Base-by-base conservation (phyloP, 225 moss, liverwort and hornwort genomes). In the Sphagnum tenellum region DNA sequence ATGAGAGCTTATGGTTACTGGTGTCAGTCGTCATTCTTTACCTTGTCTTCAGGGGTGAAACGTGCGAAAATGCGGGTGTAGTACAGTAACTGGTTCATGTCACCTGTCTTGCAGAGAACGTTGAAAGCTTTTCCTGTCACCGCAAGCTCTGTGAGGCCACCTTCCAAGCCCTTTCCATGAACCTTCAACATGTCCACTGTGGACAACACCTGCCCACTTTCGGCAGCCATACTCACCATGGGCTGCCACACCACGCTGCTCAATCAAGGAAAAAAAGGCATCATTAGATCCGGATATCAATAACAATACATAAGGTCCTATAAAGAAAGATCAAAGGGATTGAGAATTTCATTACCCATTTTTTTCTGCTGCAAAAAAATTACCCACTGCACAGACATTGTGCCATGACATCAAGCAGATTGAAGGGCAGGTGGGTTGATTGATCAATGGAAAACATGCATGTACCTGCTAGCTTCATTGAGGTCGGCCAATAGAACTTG, bases 81-180 rank as follows among this genome's bases (percentile, higher is more conserved):
- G 5, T 77, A 65, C 3, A 88, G 72, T 70, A 88, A 69, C 56
- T 71, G 62, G 47, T 70, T 67, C 81, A 88, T 88, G 29, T 51
- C 60, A 12, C 69, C 84, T 12, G 62, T 64, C 44, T 67, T 70
- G 56, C 71, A 71, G 61, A 88, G 81, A 57, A 71, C 70, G 56
- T 84, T 84, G 70, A 88, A 88, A 3, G 87, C 84, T 67, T 77
- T 77, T 57, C 84, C 84, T 14, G 81, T 84, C 48, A 88, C 79
- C 59, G 77, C 84, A 64, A 88, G 70, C 75, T 88, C 87, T 3
- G 55, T 66, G 57, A 74, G 69, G 63, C 87, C 87, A 47, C 64
- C 55, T 48, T 78, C 69, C 53, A 88, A 47, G 51, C 61, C 77
- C 56, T 77, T 75, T 45, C 57, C 56, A 56, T 88, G 76, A 57